phyloP scores from a whole-genome alignment of 257 asterid genomes.

The Misopates orontium region DNA sequence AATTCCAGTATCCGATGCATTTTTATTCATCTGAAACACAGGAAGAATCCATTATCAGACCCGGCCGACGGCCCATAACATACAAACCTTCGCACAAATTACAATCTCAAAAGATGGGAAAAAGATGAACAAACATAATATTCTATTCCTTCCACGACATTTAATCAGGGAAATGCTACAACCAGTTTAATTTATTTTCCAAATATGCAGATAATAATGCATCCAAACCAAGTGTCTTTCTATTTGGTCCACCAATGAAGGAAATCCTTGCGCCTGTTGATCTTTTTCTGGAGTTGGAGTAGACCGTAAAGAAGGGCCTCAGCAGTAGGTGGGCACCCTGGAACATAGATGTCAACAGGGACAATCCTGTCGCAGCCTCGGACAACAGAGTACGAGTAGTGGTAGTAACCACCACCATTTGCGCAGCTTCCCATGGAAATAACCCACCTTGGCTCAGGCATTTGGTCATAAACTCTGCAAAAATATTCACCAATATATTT shows the following conservation, averaged over 20 bases:
- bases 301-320: conserved; percentile 94
- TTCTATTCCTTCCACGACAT: not conserved
- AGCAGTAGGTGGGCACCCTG: conserved; percentile 97
- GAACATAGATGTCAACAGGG: conserved; percentile 92
- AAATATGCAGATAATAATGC: conserved; percentile 20
- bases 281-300: conserved; percentile 95
- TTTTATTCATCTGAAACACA: too few species aligned
- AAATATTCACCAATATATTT: conserved; percentile 6
- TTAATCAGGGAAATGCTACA: conserved; percentile 18
- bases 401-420: conserved; percentile 99
- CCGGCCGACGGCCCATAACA: too few species aligned
- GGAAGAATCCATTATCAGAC: too few species aligned
- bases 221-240: conserved; percentile 25
- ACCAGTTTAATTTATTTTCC: conserved; percentile 30
- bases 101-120: too few species aligned
- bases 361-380: conserved; percentile 95
- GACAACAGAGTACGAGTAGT: conserved; percentile 88
- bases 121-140: not conserved
- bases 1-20: too few species aligned
- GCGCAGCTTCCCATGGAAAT: conserved; percentile 99
- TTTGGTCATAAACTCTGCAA: conserved; percentile 91
- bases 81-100: too few species aligned
- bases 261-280: conserved; percentile 92
- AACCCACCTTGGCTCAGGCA: conserved; percentile 99
- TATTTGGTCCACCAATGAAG: conserved; percentile 92